These are phyloP conservation scores for Brassica nigra DNA, from an alignment of 345 rosid species.

Conservation along the genomic window DNA sequence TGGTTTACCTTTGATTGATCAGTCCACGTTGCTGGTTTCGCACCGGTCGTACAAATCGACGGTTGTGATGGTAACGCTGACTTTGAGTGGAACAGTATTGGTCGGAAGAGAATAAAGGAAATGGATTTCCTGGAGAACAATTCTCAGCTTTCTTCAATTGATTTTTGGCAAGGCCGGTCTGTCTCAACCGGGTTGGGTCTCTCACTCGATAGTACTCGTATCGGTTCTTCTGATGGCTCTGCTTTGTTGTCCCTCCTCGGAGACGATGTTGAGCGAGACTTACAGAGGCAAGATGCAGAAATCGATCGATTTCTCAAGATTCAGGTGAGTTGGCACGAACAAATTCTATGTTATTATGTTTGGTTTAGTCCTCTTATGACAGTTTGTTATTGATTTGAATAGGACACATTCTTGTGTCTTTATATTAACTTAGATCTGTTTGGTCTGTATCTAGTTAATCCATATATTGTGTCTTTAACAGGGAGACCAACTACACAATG, in stretches of 20 bases:
- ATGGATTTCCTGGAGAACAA: constrained; percentile 70
- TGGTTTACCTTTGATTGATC: constrained; percentile 15
- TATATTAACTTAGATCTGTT: neutral
- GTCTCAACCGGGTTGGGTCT: constrained; percentile 89
- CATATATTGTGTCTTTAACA: constrained; percentile 10
- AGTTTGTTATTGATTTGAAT: neutral
- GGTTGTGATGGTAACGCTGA: constrained; percentile 54
- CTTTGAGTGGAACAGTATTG: constrained; percentile 56
- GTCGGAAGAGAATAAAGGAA: constrained; percentile 62
- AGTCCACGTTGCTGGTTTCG: constrained; percentile 85
- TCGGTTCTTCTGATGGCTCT: constrained; percentile 65
- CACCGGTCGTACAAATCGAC: constrained; percentile 53
- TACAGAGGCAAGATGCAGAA: constrained; percentile 70
- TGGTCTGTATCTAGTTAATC: neutral
- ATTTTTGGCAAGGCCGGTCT: constrained; percentile 62
- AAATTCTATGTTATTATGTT: neutral
- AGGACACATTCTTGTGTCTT: neutral
- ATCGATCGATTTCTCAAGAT: constrained; percentile 72
- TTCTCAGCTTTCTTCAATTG: constrained; percentile 75
- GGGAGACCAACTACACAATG: constrained; percentile 64
- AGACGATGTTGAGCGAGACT: constrained; percentile 65
- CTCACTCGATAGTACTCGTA: constrained; percentile 66
- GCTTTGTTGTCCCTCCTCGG: constrained; percentile 60
- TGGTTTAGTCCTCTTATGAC: neutral
- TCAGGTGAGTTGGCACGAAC: constrained; percentile 49